Percentiles rank a stretch among this genome's conserved stretches.
phyloP scores from a whole-genome alignment of 441 rosid species.

The Flueggea neowawraea region DNA sequence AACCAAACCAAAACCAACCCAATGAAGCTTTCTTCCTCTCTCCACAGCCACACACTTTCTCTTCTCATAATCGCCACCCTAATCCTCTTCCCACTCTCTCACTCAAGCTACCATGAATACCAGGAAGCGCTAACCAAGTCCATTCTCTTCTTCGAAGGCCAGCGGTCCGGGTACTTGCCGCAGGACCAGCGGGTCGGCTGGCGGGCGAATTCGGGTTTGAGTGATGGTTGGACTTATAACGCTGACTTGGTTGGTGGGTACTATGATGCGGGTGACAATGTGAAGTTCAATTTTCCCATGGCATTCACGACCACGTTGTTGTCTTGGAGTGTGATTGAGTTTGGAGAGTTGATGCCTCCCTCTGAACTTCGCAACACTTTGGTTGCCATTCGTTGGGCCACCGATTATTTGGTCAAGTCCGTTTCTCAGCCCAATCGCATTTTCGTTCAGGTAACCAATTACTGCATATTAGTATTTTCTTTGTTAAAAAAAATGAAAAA shows the following conservation, averaged over 20 bases:
- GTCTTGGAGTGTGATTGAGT: slow-evolving; percentile 87
- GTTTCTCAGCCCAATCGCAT: slow-evolving; percentile 87
- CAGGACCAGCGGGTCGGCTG: slow-evolving; percentile 64
- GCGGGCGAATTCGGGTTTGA: slow-evolving; percentile 69
- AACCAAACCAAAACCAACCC: no score
- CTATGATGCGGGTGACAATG: slow-evolving; percentile 94
- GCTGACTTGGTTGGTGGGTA: slow-evolving; percentile 81
- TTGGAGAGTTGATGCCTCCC: slow-evolving; percentile 76
- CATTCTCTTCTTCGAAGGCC: slow-evolving; percentile 95
- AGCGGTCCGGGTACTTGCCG: slow-evolving; percentile 81
- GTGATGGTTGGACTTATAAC: slow-evolving; percentile 72
- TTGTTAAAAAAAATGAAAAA: no score
- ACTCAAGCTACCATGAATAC: slow-evolving; percentile 51
- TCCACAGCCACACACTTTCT: no score
- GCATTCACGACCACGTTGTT: slow-evolving; percentile 85
- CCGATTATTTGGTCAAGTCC: slow-evolving; percentile 74
- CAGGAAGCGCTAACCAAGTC: slow-evolving; percentile 77
- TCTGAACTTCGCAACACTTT: slow-evolving; percentile 52
- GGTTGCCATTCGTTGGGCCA: slow-evolving; percentile 77
- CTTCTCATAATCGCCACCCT: not conserved
- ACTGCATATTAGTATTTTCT: not conserved
- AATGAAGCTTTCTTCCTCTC: no score
- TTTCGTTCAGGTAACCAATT: slow-evolving; percentile 69
- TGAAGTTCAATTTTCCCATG: slow-evolving; percentile 91
- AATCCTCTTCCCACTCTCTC: not conserved